Evolutionary conservation across 75 land plant species (phyloP), one percentile per base, ranked within the genome.

Genomic region (Larix kaempferi): DNA sequence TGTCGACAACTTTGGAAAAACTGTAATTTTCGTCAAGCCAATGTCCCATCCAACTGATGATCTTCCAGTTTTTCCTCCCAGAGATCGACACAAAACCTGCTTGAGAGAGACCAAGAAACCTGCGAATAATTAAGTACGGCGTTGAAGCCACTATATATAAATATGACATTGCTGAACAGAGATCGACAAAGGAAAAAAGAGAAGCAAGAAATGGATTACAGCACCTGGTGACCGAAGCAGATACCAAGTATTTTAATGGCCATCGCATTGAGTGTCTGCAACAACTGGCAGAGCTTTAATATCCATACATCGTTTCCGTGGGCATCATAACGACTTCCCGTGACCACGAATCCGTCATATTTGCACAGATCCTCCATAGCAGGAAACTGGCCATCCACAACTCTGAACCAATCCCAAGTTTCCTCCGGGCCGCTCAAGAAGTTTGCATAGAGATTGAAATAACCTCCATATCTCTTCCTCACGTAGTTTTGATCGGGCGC

Each of bases 141-240:
- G 61, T 59, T 59, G 61, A 19, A 19, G 0, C 7, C 8, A 44
- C 44, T 44, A 59, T 59, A 59, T 7, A 59, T 5, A 59, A 59
- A 19, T 59, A 3, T n/a, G 11, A 59, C 19, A 59, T 12, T 17
- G 17, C 59, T 12, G 19, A 17, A 17, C 13, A 17, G 59, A 13
- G 13, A 57, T 57, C 17, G 19, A 13, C 0, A 13, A 29, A 29
- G 33, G 33, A 29, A 29, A 29, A 29, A 29, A 29, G 0, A 19
- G 21, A 19, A n/a, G 15, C 2, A 6, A 14, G 23, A 17, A 37
- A 71, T 37, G 21, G 19, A 6, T 37, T 41, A 7, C 14, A 26
- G 22, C 77, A 91, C 94, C 99, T 96, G 97, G 72, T 96, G 99
- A 2, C 99, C 99, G 71, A 95, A 95, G 84, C 97, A 95, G 60